Base-by-base conservation (phyloP, 2,329 filamentous ascomycete species). In the Stemphylium vesicarium region DNA sequence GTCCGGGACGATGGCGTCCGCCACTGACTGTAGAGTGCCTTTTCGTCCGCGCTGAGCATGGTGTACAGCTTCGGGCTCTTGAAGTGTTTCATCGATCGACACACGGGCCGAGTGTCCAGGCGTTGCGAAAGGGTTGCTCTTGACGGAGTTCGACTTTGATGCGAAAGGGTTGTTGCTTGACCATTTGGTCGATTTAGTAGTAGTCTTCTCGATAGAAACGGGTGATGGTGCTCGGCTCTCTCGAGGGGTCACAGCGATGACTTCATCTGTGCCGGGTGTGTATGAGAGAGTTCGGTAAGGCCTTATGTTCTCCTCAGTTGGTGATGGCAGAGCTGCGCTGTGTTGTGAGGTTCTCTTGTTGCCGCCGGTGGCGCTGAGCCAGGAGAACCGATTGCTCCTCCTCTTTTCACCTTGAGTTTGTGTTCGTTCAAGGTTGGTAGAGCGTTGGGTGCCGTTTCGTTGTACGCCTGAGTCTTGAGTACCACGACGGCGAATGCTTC, bases 1-100 rank as follows among this genome's bases (percentile, higher is more conserved):
- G n/a, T 60, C 40, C 4, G 63, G 63, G 1, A 68, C 54, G 29
- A 66, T 49, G 20, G 53, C 48, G 37, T 64, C 59, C 9, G 65
- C 57, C 15, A 66, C 50, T 1, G 60, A 55, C 12, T 54, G 60
- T 15, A 67, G 31, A 9, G 59, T 68, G 4, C 56, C 57, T 39
- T 50, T 63, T 32, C 56, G 48, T 12, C 13, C 53, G 12, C 51
- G 51, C 9, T 53, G 38, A 36, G 24, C 41, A 47, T 57, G 26
- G 26, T 44, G 53, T 51, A 39, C 43, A 33, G 37, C 31, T 18
- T 62, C 56, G 13, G 59, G 60, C 24, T 62, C 41, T 39, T 49
- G 49, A 13, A 41, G 53, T 26, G 44, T 15, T 4, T 16, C 12
- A n/a, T 41, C 47, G 13, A 24, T 9, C 15, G 52, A 56, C 7